Evolutionary conservation across 768 basidiomycete genomes (phyloP).

Genomic region (Suillus weaverae): DNA sequence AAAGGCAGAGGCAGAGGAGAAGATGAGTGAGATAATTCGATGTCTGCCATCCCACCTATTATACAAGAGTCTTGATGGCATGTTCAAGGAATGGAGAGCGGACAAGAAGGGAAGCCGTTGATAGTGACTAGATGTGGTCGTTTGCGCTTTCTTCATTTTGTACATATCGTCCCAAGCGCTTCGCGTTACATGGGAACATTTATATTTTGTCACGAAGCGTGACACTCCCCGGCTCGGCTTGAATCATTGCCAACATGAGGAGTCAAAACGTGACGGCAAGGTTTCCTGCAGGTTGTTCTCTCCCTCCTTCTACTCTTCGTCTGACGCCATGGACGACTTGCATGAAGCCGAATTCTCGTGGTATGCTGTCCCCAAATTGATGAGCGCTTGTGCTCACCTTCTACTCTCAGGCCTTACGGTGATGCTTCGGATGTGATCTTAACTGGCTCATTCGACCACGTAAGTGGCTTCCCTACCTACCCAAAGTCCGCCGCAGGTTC

Average conservation of each 20-base stretch:
- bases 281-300: constrained; percentile 3
- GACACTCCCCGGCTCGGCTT: not conserved
- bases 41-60: constrained; percentile 84
- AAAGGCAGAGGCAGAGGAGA: constrained; percentile 69
- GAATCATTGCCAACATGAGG: constrained; percentile 5
- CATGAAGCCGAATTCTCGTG: constrained; percentile 56
- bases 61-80: constrained; percentile 89
- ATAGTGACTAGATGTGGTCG: constrained; percentile 8
- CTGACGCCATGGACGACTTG: constrained; percentile 38
- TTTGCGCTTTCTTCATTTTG: constrained; percentile 1
- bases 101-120: constrained; percentile 72
- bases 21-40: constrained; percentile 86
- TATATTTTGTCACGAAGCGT: not conserved
- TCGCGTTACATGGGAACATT: not conserved
- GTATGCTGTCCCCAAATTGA: constrained; percentile 35
- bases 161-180: not conserved
- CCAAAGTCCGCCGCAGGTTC: constrained; percentile 14
- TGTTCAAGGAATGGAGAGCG: constrained; percentile 90
- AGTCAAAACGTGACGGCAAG: not conserved
- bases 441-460: constrained; percentile 80
- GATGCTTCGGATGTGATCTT: constrained; percentile 60
- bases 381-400: constrained; percentile 7
- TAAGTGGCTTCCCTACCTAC: constrained; percentile 33
- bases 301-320: constrained; percentile 9
- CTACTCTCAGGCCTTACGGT: constrained; percentile 53